Evolutionary conservation across 2,329 filamentous ascomycete species (phyloP).

Genomic region (Hymenoscyphus albidus): DNA sequence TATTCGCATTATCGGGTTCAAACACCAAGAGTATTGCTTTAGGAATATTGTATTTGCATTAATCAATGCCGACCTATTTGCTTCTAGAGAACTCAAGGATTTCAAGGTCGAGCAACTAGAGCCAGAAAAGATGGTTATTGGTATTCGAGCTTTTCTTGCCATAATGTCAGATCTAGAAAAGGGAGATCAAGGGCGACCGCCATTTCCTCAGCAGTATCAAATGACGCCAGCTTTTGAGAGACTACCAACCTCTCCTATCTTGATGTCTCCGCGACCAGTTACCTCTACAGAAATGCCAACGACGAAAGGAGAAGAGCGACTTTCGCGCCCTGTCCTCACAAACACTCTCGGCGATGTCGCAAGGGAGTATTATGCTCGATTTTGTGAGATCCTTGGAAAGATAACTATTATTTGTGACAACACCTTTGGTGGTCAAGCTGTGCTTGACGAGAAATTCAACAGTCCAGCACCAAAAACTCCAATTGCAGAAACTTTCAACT

Average conservation of each 20-base stretch:
- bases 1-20: constrained; percentile 90
- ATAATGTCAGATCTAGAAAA: constrained; percentile 93
- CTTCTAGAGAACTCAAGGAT: constrained; percentile 54
- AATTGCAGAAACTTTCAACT: constrained; percentile 90
- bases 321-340: constrained; percentile 62
- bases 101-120: constrained; percentile 83
- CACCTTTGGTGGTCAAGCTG: constrained; percentile 92
- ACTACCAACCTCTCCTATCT: constrained; percentile 47
- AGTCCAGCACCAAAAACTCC: constrained; percentile 88
- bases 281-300: constrained; percentile 22
- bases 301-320: constrained; percentile 53
- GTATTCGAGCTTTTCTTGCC: constrained; percentile 87
- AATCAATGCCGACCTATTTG: constrained; percentile 87
- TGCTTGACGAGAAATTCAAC: constrained; percentile 90
- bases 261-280: constrained; percentile 36
- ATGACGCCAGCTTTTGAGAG: constrained; percentile 41
- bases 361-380: constrained; percentile 81
- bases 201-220: constrained; percentile 72
- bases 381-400: constrained; percentile 92
- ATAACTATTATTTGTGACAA: constrained; percentile 97
- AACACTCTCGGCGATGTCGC: constrained; percentile 68
- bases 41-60: constrained; percentile 89
- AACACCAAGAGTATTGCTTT: constrained; percentile 91
- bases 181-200: constrained; percentile 69
- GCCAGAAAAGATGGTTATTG: constrained; percentile 95